These are phyloP conservation scores for Waltiozyma sp. DNA, from an alignment of 1,139 yeast genomes.

Conservation along the genomic window DNA sequence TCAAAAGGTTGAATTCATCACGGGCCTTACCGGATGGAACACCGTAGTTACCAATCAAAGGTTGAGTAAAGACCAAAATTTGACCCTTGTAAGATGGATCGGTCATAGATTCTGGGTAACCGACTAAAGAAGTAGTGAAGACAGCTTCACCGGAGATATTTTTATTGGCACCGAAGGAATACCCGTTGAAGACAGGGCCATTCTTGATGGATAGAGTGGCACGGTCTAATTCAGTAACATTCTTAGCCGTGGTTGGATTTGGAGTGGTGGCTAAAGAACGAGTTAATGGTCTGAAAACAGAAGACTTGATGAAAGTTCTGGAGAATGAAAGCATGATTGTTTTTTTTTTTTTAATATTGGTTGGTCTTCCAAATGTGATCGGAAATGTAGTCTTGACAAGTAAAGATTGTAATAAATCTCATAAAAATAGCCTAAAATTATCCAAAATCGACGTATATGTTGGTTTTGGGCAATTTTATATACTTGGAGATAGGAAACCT, in stretches of 20 bases:
- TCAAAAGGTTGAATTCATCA: slow-evolving; percentile 76
- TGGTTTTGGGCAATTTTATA: background rate
- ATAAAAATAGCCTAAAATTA: slow-evolving; percentile 8
- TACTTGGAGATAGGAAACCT: too few species aligned
- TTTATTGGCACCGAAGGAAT: slow-evolving; percentile 88
- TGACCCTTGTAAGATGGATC: slow-evolving; percentile 97
- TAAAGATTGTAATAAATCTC: slow-evolving; percentile 19
- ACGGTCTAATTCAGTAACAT: slow-evolving; percentile 38
- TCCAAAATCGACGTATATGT: background rate
- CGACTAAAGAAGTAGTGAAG: slow-evolving; percentile 92
- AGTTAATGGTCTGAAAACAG: slow-evolving; percentile 2
- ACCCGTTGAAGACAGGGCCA: slow-evolving; percentile 90
- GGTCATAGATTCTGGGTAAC: slow-evolving; percentile 97
- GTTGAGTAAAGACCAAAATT: slow-evolving; percentile 92
- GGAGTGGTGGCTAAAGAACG: slow-evolving; percentile 32
- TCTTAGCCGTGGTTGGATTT: slow-evolving; percentile 19
- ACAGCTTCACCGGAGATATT: slow-evolving; percentile 95
- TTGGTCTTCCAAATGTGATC: slow-evolving; percentile 43
- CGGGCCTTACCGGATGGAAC: slow-evolving; percentile 77
- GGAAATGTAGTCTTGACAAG: slow-evolving; percentile 33
- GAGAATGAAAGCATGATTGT: slow-evolving; percentile 4
- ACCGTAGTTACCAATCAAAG: slow-evolving; percentile 94
- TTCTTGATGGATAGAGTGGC: slow-evolving; percentile 87
- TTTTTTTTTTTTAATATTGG: slow-evolving; percentile 20
- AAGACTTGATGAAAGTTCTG: background rate